These are phyloP conservation scores for Neurospora sp. DNA, from an alignment of 495 filamentous ascomycete species.

Conservation along the genomic window DNA sequence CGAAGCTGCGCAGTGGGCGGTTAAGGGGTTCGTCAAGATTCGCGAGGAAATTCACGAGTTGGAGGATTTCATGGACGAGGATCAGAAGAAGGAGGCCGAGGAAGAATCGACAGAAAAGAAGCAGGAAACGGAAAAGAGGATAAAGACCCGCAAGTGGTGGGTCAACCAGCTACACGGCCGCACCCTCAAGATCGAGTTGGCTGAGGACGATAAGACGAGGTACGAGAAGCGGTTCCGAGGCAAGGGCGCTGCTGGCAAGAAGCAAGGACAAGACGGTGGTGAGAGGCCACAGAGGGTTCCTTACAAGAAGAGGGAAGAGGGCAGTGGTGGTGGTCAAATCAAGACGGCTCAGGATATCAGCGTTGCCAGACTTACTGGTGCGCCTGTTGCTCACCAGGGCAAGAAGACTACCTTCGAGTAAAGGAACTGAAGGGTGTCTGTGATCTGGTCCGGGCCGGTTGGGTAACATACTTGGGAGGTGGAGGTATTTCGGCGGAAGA, in stretches of 20 bases:
- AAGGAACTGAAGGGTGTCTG: background rate
- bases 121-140: constrained; percentile 32
- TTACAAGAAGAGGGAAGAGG: background rate
- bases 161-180: constrained; percentile 72
- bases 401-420: constrained; percentile 77
- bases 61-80: constrained; percentile 48
- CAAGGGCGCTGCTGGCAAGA: constrained; percentile 38
- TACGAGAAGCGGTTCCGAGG: constrained; percentile 85
- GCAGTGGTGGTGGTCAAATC: constrained; percentile 3
- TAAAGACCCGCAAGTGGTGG: constrained; percentile 61
- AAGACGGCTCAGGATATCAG: constrained; percentile 21
- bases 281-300: background rate
- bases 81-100: constrained; percentile 11
- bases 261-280: constrained; percentile 2
- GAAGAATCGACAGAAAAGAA: background rate
- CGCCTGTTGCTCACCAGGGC: constrained; percentile 68
- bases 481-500: background rate
- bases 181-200: constrained; percentile 77
- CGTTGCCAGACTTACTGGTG: constrained; percentile 52
- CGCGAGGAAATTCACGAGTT: constrained; percentile 43
- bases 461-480: too few relatives aligned
- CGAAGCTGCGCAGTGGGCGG: constrained; percentile 63
- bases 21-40: constrained; percentile 66
- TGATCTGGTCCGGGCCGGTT: background rate
- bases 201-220: constrained; percentile 73